Evolutionary conservation across 139 green algal species (phyloP).

Genomic region (Asterochloris erici): DNA sequence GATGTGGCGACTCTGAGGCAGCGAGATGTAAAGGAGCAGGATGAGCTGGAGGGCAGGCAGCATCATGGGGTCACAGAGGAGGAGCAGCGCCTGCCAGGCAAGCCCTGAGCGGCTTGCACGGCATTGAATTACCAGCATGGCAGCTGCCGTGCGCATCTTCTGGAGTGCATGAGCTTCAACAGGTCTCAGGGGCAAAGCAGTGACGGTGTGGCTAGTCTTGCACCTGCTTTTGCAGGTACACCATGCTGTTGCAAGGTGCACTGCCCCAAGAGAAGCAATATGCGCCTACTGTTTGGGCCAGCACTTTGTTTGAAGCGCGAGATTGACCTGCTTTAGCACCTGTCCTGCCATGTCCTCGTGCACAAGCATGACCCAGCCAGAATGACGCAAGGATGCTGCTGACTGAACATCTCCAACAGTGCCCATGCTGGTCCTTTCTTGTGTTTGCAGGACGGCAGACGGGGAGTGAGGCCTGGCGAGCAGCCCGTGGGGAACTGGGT

Average conservation of each 20-base stretch:
- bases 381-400: neutral
- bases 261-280: too few relatives aligned
- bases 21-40: constrained; percentile 3
- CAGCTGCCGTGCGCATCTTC: too few relatives aligned
- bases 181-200: too few relatives aligned
- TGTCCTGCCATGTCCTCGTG: neutral
- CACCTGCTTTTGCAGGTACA: too few relatives aligned
- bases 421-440: neutral
- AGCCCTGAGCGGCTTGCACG: too few relatives aligned
- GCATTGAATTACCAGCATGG: too few relatives aligned
- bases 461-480: constrained; percentile 34
- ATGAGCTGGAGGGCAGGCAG: constrained; percentile 1
- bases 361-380: neutral
- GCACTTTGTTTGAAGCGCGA: too few relatives aligned
- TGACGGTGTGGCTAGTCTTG: too few relatives aligned
- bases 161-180: too few relatives aligned
- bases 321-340: neutral
- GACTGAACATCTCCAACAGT: neutral
- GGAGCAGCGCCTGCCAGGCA: constrained; percentile 3
- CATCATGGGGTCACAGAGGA: neutral
- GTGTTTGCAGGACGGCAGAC: constrained; percentile 28
- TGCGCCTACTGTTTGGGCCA: too few relatives aligned
- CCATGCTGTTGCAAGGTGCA: too few relatives aligned
- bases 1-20: neutral
- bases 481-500: constrained; percentile 30